Evolutionary conservation across 257 asterid species (phyloP).

Genomic region (Gentiana dahurica): DNA sequence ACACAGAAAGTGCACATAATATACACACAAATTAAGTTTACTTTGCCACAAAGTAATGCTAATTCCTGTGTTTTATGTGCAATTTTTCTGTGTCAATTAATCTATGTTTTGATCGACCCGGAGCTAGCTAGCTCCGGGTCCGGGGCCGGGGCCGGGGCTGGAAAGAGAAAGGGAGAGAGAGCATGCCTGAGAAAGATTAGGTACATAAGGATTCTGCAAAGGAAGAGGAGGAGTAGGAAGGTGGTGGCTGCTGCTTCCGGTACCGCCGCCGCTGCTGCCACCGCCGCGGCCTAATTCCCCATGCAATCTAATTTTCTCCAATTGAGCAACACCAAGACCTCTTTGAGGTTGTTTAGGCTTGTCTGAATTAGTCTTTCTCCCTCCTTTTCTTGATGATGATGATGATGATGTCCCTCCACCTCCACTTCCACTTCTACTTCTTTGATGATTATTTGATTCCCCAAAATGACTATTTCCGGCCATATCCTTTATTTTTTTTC

Average conservation of each 20-base stretch:
- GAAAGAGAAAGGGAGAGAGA: not conserved
- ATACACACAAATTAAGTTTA: too few species aligned
- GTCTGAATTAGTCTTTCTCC: slow-evolving; percentile 48
- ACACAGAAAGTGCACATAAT: too few species aligned
- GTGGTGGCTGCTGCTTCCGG: too few species aligned
- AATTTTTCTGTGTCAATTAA: too few species aligned
- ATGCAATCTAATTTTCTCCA: slow-evolving; percentile 84
- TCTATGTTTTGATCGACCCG: too few species aligned
- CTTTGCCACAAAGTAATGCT: too few species aligned
- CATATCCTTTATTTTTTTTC: slow-evolving; percentile 14
- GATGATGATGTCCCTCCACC: slow-evolving; percentile 24
- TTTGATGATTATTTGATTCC: slow-evolving; percentile 24
- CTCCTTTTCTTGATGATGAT: slow-evolving; percentile 40
- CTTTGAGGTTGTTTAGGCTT: slow-evolving; percentile 90
- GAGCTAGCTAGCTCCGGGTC: too few species aligned
- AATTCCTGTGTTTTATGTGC: too few species aligned
- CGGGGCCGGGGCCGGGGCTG: too few species aligned
- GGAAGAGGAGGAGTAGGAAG: slow-evolving; percentile 18
- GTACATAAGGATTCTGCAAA: slow-evolving; percentile 38
- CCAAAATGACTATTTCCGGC: slow-evolving; percentile 59
- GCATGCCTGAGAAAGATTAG: slow-evolving; percentile 39
- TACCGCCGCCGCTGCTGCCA: too few species aligned
- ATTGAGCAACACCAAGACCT: slow-evolving; percentile 92
- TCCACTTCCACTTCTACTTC: slow-evolving; percentile 13
- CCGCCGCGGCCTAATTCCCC: slow-evolving; percentile 44